Evolutionary conservation across 202 grass and related monocot species (phyloP).

Genomic region (Tripidium arundinaceum): DNA sequence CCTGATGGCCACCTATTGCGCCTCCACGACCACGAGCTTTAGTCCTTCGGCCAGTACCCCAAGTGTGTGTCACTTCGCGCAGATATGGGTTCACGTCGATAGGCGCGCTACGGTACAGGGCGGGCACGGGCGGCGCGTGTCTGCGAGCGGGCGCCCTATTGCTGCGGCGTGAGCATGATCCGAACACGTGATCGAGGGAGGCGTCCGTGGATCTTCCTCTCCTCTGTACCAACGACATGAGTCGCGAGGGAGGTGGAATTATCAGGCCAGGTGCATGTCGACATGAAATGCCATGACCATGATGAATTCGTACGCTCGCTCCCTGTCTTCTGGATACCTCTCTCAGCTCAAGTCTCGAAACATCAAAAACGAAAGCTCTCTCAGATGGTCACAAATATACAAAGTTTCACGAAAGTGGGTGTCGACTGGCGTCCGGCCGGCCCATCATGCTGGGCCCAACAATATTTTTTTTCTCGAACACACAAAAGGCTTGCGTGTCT

Average conservation of each 20-base stretch:
- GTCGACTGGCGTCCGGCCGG: not conserved
- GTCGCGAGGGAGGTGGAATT: not conserved
- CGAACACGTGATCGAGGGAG: not conserved
- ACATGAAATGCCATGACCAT: not conserved
- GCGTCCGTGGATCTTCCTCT: not conserved
- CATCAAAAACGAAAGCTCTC: no score
- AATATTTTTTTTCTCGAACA: no score
- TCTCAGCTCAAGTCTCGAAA: no score
- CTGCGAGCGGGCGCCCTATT: no score
- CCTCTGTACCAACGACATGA: not conserved
- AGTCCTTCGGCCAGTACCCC: not conserved
- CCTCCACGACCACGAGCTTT: not conserved
- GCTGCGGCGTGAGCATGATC: no score
- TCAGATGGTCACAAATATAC: no score
- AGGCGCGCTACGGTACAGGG: not conserved
- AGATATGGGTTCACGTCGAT: conserved; percentile 2
- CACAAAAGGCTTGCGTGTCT: no score
- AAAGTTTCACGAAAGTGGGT: no score
- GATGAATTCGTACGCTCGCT: not conserved
- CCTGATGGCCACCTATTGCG: not conserved
- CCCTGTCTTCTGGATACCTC: not conserved
- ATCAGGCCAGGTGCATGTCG: no score
- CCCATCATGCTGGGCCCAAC: not conserved
- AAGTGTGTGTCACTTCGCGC: conserved; percentile 8
- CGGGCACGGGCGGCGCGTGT: no score